Conservation (phyloP, 495 filamentous ascomycete genomes). For the Penicillium odoratum region DNA sequence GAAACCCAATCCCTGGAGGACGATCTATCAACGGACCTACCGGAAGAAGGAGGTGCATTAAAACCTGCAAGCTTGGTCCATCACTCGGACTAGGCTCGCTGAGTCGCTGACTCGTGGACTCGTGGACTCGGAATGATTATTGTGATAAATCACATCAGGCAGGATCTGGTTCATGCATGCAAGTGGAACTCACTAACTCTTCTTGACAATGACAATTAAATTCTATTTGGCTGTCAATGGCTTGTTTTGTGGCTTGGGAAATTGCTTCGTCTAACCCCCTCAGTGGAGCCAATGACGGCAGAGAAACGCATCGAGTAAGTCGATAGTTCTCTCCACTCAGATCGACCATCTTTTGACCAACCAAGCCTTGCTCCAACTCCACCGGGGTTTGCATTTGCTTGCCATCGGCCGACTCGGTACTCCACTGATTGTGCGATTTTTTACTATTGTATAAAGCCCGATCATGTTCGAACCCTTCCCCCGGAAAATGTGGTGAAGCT, state of each 20-base stretch:
- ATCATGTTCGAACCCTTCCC: conserved; percentile 3
- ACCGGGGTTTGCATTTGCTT: conserved; percentile 12
- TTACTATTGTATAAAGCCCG: conserved; percentile 8
- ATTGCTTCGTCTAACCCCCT: conserved; percentile 1
- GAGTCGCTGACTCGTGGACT: not conserved
- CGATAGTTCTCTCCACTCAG: conserved; percentile 17
- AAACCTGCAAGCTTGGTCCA: not conserved
- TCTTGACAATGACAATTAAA: not conserved
- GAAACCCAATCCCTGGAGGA: not conserved
- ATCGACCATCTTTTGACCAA: conserved; percentile 15
- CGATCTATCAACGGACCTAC: not conserved
- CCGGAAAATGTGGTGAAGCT: not conserved
- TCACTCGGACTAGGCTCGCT: not conserved
- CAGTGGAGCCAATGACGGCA: conserved; percentile 8
- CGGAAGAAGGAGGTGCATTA: not conserved
- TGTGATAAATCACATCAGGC: not conserved
- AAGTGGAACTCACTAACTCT: not conserved
- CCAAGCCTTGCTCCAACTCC: not conserved
- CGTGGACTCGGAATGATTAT: not conserved
- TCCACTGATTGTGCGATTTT: not conserved
- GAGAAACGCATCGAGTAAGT: not conserved
- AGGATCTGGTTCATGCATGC: not conserved
- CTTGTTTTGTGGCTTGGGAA: conserved; percentile 7
- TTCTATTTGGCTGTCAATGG: conserved; percentile 13
- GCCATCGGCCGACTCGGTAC: conserved; percentile 3